A percentile compares a stretch with the other conserved stretches of the same genome.
These are phyloP conservation scores for Dentiscutata heterogama DNA, from an alignment of 371 early-diverging fungal genomes.

Conservation along the genomic window DNA sequence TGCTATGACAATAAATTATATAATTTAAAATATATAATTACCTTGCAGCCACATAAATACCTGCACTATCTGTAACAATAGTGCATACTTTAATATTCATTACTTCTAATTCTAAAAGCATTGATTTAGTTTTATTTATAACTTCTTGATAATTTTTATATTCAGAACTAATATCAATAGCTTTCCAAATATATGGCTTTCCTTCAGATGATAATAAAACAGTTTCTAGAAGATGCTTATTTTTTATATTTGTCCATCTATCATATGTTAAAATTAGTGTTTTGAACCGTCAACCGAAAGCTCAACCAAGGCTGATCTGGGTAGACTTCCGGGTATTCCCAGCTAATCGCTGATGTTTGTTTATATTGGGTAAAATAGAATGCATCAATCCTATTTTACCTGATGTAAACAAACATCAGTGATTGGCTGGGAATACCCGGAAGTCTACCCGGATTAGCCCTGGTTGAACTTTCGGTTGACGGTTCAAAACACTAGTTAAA, in stretches of 20 bases:
- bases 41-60: not conserved
- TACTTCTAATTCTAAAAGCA: not conserved
- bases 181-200: slow-evolving; percentile 20
- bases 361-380: too few species aligned
- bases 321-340: too few species aligned
- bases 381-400: too few species aligned
- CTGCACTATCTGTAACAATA: slow-evolving; percentile 18
- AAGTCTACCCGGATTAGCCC: too few species aligned
- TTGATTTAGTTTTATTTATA: not conserved
- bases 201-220: slow-evolving; percentile 1
- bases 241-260: slow-evolving; percentile 1
- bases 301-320: too few species aligned
- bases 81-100: not conserved
- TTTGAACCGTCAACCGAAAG: too few species aligned
- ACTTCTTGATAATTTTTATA: slow-evolving; percentile 10
- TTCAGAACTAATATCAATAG: slow-evolving; percentile 30
- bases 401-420: too few species aligned
- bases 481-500: not conserved
- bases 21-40: not conserved
- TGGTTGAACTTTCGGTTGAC: too few species aligned
- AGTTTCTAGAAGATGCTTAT: slow-evolving; percentile 7
- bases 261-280: not conserved
- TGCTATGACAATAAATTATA: too few species aligned
- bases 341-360: too few species aligned
- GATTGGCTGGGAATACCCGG: too few species aligned